Evolutionary conservation across 1,139 yeast genomes (phyloP), one percentile per base, ranked within the genome.

Genomic region (Kodamaea derodonti): DNA sequence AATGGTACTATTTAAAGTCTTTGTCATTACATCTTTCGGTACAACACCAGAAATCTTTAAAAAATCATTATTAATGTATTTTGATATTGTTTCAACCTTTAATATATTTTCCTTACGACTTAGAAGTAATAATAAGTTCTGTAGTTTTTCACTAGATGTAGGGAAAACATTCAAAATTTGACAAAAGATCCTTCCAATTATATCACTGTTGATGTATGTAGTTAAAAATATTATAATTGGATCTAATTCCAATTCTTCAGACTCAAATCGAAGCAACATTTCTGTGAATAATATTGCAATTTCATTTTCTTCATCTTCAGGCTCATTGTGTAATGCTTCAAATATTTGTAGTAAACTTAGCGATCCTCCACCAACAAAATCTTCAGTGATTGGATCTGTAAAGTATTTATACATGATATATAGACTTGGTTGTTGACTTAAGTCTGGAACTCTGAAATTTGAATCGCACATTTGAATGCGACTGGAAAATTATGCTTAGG

Each of bases 141-240:
- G 55, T 14, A 69, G 46, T 6, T 47, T 44, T 2, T 53, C 56
- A 18, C 22, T 18, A 9, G 59, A 44, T 10, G 58, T 45, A 3
- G 75, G 75, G 34, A 72, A 70, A 3, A 72, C 65, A 43, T 70
- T 69, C 23, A 72, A 52, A 1, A 73, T 61, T 34, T 69, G 65
- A 37, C 78, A 64, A 40, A 75, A 74, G 3, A 60, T 48, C 17
- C 56, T 50, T 5, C 74, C 74, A 3, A 51, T 41, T 5, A 45
- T 48, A 36, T 67, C 72, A 24, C 56, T 58, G 32, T 50, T 59
- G 24, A 69, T 59, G 16, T 61, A 54, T 8, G 50, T 34, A 14
- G 52, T 45, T 18, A 69, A 48, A 34, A 69, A 66, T 14, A 48
- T 48, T 1, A 54, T 41, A 3, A 65, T 40, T 3, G 46, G 39